phyloP scores from a whole-genome alignment of 345 rosid species.

The Xanthoceras sorbifolium region DNA sequence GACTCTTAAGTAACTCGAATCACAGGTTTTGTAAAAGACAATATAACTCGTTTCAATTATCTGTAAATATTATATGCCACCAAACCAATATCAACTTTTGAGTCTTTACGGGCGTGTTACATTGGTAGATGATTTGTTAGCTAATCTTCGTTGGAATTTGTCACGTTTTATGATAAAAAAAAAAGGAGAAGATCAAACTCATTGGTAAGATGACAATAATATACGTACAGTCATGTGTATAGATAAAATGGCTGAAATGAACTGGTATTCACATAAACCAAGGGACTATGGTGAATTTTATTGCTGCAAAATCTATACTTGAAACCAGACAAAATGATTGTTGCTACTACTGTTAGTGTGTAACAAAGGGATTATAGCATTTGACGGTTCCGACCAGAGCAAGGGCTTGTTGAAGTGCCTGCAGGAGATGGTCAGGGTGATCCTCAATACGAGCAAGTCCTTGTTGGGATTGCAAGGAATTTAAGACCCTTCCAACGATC shows the following conservation, averaged over 20 bases:
- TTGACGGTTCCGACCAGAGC: constrained; percentile 55
- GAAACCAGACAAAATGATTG: neutral
- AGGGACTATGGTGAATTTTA: too few relatives aligned
- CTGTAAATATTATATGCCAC: too few relatives aligned
- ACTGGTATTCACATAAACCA: neutral
- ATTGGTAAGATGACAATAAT: too few relatives aligned
- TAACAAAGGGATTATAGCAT: constrained; percentile 29
- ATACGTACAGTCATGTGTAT: neutral
- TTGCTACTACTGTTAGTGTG: neutral
- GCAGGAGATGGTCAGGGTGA: constrained; percentile 43
- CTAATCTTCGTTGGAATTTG: neutral
- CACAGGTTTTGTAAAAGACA: too few relatives aligned
- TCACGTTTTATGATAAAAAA: neutral
- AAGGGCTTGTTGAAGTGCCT: constrained; percentile 50
- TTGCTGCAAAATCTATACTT: too few relatives aligned
- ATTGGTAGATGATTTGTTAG: neutral
- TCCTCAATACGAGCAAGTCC: constrained; percentile 45
- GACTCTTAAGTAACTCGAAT: too few relatives aligned
- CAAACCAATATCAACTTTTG: too few relatives aligned
- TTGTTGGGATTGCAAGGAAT: constrained; percentile 39
- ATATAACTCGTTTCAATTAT: too few relatives aligned
- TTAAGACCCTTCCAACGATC: constrained; percentile 64
- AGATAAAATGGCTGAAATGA: too few relatives aligned
- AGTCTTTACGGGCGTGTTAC: too few relatives aligned
- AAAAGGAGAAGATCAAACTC: neutral